Conservation (phyloP, 345 rosid genomes). For the Populus pruinosa region DNA sequence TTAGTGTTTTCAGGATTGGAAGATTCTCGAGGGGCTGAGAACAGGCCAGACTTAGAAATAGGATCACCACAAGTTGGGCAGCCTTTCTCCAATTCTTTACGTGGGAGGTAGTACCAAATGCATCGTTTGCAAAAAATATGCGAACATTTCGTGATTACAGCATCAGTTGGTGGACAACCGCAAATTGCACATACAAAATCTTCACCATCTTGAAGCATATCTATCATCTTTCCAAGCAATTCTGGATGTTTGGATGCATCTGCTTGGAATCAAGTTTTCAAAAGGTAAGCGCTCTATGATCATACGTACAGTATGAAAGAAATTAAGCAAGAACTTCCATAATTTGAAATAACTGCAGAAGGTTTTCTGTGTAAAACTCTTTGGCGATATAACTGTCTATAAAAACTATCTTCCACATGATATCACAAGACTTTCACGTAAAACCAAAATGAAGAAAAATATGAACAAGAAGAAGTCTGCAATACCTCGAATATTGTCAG, state of each 20-base stretch:
- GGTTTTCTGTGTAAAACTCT: not conserved
- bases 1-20: slow-evolving; percentile 22
- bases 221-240: slow-evolving; percentile 62
- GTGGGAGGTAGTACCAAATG: slow-evolving; percentile 26
- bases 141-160: slow-evolving; percentile 63
- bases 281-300: slow-evolving; percentile 9
- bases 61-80: slow-evolving; percentile 82
- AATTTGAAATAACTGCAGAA: not conserved
- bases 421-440: no score
- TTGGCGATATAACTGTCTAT: no score
- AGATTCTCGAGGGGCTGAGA: slow-evolving; percentile 61
- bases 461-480: not conserved
- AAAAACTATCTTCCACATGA: not conserved
- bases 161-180: slow-evolving; percentile 58
- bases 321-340: not conserved
- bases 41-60: slow-evolving; percentile 58
- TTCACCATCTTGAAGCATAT: slow-evolving; percentile 76
- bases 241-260: slow-evolving; percentile 85
- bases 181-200: slow-evolving; percentile 89
- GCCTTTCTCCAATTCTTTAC: slow-evolving; percentile 36
- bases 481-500: slow-evolving; percentile 64
- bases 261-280: slow-evolving; percentile 30
- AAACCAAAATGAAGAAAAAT: not conserved
- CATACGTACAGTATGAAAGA: not conserved
- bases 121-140: slow-evolving; percentile 55